Evolutionary conservation across 1,139 yeast genomes (phyloP).

Genomic region (Wickerhamomyces sp.): DNA sequence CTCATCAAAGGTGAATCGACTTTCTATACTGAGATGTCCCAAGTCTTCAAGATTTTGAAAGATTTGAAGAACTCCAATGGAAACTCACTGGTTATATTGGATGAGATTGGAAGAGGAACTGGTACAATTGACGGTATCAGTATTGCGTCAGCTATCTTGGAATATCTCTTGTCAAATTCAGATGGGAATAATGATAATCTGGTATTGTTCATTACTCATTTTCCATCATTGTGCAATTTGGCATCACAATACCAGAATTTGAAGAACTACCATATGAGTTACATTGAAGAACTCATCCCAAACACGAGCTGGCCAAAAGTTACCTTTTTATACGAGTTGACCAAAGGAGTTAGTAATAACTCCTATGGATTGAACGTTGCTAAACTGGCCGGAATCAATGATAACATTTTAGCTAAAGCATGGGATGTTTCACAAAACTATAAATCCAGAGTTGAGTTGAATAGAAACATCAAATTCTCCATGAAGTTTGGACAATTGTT

Average conservation of each 20-base stretch:
- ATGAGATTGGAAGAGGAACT: constrained; percentile 60
- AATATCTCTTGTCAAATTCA: constrained; percentile 45
- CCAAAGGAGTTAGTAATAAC: constrained; percentile 52
- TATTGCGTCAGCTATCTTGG: constrained; percentile 73
- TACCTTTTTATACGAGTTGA: constrained; percentile 59
- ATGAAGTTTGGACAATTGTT: not conserved
- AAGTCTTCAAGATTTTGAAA: constrained; percentile 37
- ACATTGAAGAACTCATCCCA: constrained; percentile 37
- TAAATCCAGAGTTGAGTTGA: constrained; percentile 27
- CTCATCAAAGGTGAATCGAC: constrained; percentile 39
- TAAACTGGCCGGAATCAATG: constrained; percentile 58
- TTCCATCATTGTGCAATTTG: constrained; percentile 62
- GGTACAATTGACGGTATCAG: constrained; percentile 88
- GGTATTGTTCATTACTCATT: constrained; percentile 82
- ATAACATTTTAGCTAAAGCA: constrained; percentile 46
- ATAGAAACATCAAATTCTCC: not conserved
- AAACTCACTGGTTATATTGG: constrained; percentile 39
- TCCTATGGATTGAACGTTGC: constrained; percentile 84
- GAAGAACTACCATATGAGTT: constrained; percentile 74
- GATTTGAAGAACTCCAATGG: constrained; percentile 18
- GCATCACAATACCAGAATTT: constrained; percentile 40
- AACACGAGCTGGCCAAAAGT: constrained; percentile 35
- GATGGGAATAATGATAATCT: constrained; percentile 40
- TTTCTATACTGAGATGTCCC: constrained; percentile 46
- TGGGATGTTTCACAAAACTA: constrained; percentile 38